These are phyloP conservation scores for Avena eriantha DNA, from an alignment of 176 grass and related monocot species.

Conservation along the genomic window DNA sequence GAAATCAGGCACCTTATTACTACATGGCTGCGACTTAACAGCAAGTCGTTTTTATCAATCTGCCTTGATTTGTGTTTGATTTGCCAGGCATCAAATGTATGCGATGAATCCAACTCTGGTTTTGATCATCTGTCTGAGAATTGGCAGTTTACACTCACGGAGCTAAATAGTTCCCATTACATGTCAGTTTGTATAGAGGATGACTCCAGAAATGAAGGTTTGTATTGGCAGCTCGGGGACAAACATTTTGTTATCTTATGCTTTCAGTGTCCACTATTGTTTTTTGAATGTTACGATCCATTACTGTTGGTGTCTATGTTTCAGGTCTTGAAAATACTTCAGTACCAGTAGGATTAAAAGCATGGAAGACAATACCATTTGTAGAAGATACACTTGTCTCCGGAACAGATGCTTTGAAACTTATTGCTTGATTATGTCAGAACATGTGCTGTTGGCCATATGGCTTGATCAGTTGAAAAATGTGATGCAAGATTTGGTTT, in stretches of 20 bases:
- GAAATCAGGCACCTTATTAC: background rate
- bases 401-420: conserved; percentile 60
- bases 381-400: conserved; percentile 78
- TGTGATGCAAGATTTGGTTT: no score
- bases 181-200: conserved; percentile 73
- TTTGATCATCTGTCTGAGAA: conserved; percentile 63
- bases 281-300: no score
- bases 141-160: conserved; percentile 76
- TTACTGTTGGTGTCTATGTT: conserved; percentile 25
- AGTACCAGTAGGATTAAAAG: conserved; percentile 56
- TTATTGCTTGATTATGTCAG: conserved; percentile 47
- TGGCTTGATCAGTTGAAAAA: background rate
- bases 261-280: conserved; percentile 12
- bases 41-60: background rate
- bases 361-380: conserved; percentile 88
- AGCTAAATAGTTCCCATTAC: conserved; percentile 72
- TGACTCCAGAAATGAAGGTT: conserved; percentile 44
- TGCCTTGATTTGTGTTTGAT: conserved; percentile 18
- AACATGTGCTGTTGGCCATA: background rate
- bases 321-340: conserved; percentile 56
- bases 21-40: background rate
- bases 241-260: background rate
- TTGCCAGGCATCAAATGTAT: conserved; percentile 50
- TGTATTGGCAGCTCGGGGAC: background rate
- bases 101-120: conserved; percentile 47